phyloP scores from a whole-genome alignment of 1,139 yeast species.

The Blastobotrys petasosporus region DNA sequence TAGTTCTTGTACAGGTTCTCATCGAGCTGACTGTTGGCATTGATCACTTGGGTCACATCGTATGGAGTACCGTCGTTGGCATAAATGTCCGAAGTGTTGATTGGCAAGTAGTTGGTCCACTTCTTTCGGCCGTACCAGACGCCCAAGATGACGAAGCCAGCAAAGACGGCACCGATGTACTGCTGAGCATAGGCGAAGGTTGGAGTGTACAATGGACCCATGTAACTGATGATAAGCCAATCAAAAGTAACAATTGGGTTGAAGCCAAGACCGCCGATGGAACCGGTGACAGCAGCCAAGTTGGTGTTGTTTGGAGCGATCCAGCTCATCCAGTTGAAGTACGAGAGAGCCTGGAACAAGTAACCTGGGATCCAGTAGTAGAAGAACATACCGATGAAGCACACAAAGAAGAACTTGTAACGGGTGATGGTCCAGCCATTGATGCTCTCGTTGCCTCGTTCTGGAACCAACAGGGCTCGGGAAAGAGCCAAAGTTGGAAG shows the following conservation, averaged over 20 bases:
- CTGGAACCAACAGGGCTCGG: constrained; percentile 42
- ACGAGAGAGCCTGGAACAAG: constrained; percentile 44
- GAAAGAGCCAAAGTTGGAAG: constrained; percentile 51
- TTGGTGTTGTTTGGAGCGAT: constrained; percentile 49
- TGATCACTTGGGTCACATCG: constrained; percentile 40
- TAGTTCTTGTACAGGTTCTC: constrained; percentile 30
- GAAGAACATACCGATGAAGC: constrained; percentile 38
- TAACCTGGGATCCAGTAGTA: constrained; percentile 57
- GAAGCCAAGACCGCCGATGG: constrained; percentile 46
- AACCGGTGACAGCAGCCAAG: constrained; percentile 51
- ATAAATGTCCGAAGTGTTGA: constrained; percentile 44
- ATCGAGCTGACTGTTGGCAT: constrained; percentile 32
- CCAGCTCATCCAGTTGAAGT: constrained; percentile 63
- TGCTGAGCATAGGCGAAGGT: constrained; percentile 39
- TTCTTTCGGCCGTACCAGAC: constrained; percentile 46
- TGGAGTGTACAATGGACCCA: constrained; percentile 36
- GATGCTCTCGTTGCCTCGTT: constrained; percentile 25
- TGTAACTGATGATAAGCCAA: constrained; percentile 36
- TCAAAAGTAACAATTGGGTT: constrained; percentile 41
- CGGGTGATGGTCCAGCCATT: constrained; percentile 44
- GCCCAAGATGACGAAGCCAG: constrained; percentile 36
- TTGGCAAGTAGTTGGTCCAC: constrained; percentile 49
- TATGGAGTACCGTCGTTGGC: constrained; percentile 44
- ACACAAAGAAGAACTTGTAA: constrained; percentile 42
- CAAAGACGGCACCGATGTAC: constrained; percentile 44